Percentiles rank a stretch among this genome's conserved stretches.
phyloP scores from a whole-genome alignment of 2,329 filamentous ascomycete genomes.

The Bipolaris gigantea region DNA sequence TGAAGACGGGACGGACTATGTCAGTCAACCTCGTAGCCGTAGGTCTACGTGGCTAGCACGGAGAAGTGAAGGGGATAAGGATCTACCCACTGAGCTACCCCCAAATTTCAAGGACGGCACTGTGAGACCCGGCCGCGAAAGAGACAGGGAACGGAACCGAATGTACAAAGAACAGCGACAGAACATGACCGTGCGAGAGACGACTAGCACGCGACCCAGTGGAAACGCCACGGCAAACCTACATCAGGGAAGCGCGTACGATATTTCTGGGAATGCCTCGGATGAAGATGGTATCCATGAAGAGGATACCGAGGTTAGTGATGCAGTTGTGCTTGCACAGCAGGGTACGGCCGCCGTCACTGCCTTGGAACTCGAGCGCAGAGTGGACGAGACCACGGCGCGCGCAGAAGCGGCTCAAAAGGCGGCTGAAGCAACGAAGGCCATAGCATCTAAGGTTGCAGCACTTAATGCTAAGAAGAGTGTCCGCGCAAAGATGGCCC shows the following conservation, averaged over 20 bases:
- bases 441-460: slow-evolving; percentile 6
- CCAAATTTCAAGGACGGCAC: slow-evolving; percentile 46
- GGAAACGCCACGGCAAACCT: slow-evolving; percentile 29
- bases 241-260: slow-evolving; percentile 29
- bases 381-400: slow-evolving; percentile 26
- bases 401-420: slow-evolving; percentile 19
- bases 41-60: slow-evolving; percentile 48
- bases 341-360: slow-evolving; percentile 23
- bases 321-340: slow-evolving; percentile 30
- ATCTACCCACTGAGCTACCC: slow-evolving; percentile 50
- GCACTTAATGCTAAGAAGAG: slow-evolving; percentile 40
- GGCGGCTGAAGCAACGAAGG: slow-evolving; percentile 27
- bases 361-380: slow-evolving; percentile 28
- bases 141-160: slow-evolving; percentile 25
- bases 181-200: slow-evolving; percentile 29
- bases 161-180: slow-evolving; percentile 30
- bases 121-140: slow-evolving; percentile 34
- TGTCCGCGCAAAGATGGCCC: slow-evolving; percentile 38
- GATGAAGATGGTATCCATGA: slow-evolving; percentile 34
- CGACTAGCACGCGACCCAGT: slow-evolving; percentile 30
- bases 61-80: slow-evolving; percentile 47
- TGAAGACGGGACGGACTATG: slow-evolving; percentile 18
- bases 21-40: slow-evolving; percentile 26
- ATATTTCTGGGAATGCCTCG: slow-evolving; percentile 32
- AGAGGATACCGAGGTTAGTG: slow-evolving; percentile 33